Evolutionary conservation across 2,329 filamentous ascomycete species (phyloP), one percentile per base, ranked within the genome.

Genomic region (Fulvia fulva): DNA sequence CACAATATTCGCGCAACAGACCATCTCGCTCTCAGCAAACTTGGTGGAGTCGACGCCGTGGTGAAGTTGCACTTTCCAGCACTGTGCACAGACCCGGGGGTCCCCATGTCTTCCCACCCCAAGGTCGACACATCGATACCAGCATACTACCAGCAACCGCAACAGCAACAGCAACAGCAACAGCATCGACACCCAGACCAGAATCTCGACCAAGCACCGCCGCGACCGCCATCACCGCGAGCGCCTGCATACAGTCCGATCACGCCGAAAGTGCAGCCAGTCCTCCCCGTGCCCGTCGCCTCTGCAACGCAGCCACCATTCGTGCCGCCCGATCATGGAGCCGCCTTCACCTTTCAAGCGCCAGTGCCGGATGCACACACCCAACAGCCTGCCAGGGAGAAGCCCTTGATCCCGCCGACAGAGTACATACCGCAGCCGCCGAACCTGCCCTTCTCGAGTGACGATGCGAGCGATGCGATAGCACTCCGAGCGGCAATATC

Each of bases 401-500:
- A 52, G 44, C 53, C 61, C 28, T 41, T 46, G 49, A 63, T 63
- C 34, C 66, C 65, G 23, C 64, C 66, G 8, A 61, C 70, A 9
- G 60, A 69, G 34, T 78, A 77, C 66, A 76, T 74, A 30, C 69
- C 72, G 14, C 74, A 73, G 57, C 78, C 78, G 25, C 67, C 75
- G 23, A 72, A 77, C 19, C 69, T 76, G 45, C 75, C 78, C 7
- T 80, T 81, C 64, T 75, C 75, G 21, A 75, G 76, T 64, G 75
- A 74, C 59, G 76, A 80, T 52, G 96, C 96, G 70, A 87, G 90
- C 7, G 93, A 97, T 77, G 91, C 88, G 23, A 87, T 97, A 60
- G 93, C 93, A 5, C 81, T 97, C 59, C 87, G 88, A 64, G 90
- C 89, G 25, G 90, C 92, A 47, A 91, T 97, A 60, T 88, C 90